Conservation (phyloP, 257 asterid species). For the Scutellaria barbata region DNA sequence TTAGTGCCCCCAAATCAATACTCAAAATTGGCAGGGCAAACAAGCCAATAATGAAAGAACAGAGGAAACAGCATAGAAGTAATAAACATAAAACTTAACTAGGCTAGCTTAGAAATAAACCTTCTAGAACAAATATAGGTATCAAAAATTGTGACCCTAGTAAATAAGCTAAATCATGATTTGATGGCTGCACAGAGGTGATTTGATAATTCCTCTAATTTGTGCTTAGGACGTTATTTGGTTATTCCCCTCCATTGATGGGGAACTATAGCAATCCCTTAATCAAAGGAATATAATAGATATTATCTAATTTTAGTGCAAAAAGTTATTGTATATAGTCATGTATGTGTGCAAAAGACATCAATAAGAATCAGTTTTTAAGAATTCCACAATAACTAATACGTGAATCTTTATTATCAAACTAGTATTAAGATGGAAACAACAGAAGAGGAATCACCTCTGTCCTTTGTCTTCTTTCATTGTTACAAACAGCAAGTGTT, state of each 20-base stretch:
- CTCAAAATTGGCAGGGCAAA: slow-evolving; percentile 12
- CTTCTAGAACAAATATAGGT: slow-evolving; percentile 14
- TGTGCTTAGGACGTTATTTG: not conserved
- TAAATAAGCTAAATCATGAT: not conserved
- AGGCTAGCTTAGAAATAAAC: not conserved
- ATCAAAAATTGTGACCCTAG: not conserved
- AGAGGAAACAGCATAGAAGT: slow-evolving; percentile 1
- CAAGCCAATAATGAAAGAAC: slow-evolving; percentile 17
- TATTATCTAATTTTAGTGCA: not conserved
- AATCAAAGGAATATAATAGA: not conserved
- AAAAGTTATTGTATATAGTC: not conserved
- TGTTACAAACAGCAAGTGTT: slow-evolving; percentile 81
- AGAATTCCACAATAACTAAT: not conserved
- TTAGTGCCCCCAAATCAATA: not conserved
- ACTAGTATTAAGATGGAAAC: slow-evolving; percentile 3
- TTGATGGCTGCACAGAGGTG: not conserved
- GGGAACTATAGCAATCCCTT: slow-evolving; percentile 1
- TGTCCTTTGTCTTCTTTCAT: slow-evolving; percentile 86
- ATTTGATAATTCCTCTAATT: not conserved
- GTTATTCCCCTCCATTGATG: not conserved
- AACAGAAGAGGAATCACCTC: slow-evolving; percentile 57
- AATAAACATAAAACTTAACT: not conserved
- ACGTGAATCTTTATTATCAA: not conserved
- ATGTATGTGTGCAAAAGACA: not conserved
- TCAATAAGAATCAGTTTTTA: not conserved